These are phyloP conservation scores for Schizochytrium sp. DNA, from an alignment of 108 stramenopile species.

Conservation along the genomic window DNA sequence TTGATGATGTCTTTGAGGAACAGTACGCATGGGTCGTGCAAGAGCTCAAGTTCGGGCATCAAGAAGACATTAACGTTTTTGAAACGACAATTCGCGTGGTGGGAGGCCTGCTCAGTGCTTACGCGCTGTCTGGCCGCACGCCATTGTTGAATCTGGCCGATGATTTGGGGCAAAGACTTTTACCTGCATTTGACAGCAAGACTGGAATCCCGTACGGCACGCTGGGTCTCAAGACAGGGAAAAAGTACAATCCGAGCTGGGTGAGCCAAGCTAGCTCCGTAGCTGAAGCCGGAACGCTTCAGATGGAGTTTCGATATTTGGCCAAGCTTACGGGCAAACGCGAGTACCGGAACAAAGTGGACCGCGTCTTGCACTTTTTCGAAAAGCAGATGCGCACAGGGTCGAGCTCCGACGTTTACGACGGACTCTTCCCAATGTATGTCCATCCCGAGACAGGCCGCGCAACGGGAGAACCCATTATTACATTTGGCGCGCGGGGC, in stretches of 20 bases:
- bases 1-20: constrained; percentile 79
- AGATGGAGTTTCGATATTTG: constrained; percentile 62
- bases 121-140: constrained; percentile 55
- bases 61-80: constrained; percentile 70
- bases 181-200: constrained; percentile 44
- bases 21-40: constrained; percentile 70
- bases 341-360: constrained; percentile 23
- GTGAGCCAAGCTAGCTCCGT: constrained; percentile 20
- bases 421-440: constrained; percentile 29
- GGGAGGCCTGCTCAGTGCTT: constrained; percentile 83
- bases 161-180: constrained; percentile 41
- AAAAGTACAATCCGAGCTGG: constrained; percentile 21
- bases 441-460: constrained; percentile 32
- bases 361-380: constrained; percentile 26
- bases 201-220: constrained; percentile 47
- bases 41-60: constrained; percentile 44
- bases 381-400: neutral
- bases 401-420: neutral
- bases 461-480: neutral
- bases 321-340: constrained; percentile 32
- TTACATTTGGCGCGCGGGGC: constrained; percentile 55
- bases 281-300: constrained; percentile 45
- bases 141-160: constrained; percentile 43
- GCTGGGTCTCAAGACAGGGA: constrained; percentile 30
- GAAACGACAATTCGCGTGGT: constrained; percentile 94